Percentiles rank a stretch among this genome's conserved stretches.
These are phyloP conservation scores for Macrophomina tecta DNA, from an alignment of 2,329 filamentous ascomycete genomes.

Conservation along the genomic window DNA sequence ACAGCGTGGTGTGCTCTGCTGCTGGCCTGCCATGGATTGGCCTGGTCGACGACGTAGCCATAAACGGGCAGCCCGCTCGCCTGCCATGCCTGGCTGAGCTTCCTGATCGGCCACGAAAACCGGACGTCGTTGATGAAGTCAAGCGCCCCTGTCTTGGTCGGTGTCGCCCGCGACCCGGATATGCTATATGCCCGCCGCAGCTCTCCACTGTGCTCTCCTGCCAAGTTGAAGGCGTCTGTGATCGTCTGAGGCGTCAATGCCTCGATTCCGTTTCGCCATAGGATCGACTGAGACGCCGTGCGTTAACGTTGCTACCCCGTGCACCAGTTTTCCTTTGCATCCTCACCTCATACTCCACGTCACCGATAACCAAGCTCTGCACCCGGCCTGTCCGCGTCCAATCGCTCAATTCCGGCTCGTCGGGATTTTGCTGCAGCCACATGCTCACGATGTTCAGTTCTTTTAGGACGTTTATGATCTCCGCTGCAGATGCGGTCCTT, in stretches of 20 bases:
- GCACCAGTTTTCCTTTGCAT: neutral
- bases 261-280: constrained; percentile 54
- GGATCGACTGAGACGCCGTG: constrained; percentile 43
- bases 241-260: constrained; percentile 43
- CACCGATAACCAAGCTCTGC: constrained; percentile 50
- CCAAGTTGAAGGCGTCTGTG: constrained; percentile 41
- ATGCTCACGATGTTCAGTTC: constrained; percentile 49
- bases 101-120: constrained; percentile 39
- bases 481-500: constrained; percentile 40
- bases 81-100: constrained; percentile 30
- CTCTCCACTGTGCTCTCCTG: constrained; percentile 37
- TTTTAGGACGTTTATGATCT: constrained; percentile 44
- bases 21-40: constrained; percentile 56
- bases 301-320: neutral
- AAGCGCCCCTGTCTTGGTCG: constrained; percentile 49
- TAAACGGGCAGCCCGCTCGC: constrained; percentile 40
- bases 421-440: constrained; percentile 50
- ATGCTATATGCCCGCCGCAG: constrained; percentile 50
- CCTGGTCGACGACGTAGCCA: constrained; percentile 52
- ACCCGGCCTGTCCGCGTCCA: constrained; percentile 48
- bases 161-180: constrained; percentile 46
- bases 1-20: constrained; percentile 56
- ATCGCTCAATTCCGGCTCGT: constrained; percentile 36
- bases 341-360: constrained; percentile 47
- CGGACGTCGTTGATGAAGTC: constrained; percentile 46